Evolutionary conservation across 352 stramenopile species (phyloP), one percentile per base, ranked within the genome.

Genomic region (Globisporangium sylvaticum): DNA sequence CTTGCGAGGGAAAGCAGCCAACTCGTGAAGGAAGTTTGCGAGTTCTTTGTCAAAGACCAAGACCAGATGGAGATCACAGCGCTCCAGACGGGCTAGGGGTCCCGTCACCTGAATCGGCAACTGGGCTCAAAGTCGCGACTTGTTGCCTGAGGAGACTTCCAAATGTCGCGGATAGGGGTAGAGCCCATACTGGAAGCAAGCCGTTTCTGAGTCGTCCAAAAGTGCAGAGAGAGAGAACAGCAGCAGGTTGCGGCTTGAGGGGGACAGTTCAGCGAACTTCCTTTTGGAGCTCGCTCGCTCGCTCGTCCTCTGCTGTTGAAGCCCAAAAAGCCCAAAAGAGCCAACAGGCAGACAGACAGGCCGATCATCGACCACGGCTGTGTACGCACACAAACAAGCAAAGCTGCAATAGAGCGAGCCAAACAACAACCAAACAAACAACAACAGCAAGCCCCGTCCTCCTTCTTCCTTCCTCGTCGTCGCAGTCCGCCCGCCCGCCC

Each of bases 341-440:
- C 10, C 8, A 59, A 8, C 32, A 25, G 15, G 18, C 53, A 58
- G 25, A 44, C 54, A 29, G 48, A 32, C 31, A 0, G 7, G 31
- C 31, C 31, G 7, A 37, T 37, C 31, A 37, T 34, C 31, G 31
- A 37, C 31, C 31, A 37, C 25, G 52, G 37, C 48, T 24, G 9
- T 31, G 27, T 25, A 9, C 42, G 46, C 10, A 57, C 25, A 32
- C 24, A 12, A 57, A 20, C 24, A 24, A 58, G 27, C 50, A 56
- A 34, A 24, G 24, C n/a, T 25, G 52, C 29, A 42, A 59, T 42
- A 59, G 54, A 59, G 54, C 54, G 54, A 59, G 54, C 54, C 4
- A 58, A n/a, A 6, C 18, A n/a, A 6, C 18, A 42, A 42, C 4
- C 27, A 42, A 27, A 27, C 54, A 59, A 42, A 29, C 54, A 58